These are phyloP conservation scores for Cercospora janseana DNA, from an alignment of 2,329 filamentous ascomycete genomes.

Conservation along the genomic window DNA sequence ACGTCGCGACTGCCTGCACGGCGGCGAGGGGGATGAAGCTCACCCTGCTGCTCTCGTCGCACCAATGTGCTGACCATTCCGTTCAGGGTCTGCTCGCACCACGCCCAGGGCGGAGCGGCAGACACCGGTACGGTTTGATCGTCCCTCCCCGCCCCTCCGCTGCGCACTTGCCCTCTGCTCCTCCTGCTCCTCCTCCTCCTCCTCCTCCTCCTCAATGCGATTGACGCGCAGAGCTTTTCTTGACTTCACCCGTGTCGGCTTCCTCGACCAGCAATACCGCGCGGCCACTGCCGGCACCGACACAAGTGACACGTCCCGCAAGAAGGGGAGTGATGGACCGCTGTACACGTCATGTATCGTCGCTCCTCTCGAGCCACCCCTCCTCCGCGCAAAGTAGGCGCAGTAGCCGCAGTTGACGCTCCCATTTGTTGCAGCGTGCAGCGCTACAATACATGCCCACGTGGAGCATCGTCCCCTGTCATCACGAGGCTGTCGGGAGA, in stretches of 20 bases:
- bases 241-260: conserved; percentile 20
- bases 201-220: conserved; percentile 13
- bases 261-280: background rate
- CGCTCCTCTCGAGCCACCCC: too few relatives aligned
- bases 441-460: too few relatives aligned
- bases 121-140: conserved; percentile 12
- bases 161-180: too few relatives aligned
- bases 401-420: too few relatives aligned
- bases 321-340: too few relatives aligned
- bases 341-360: too few relatives aligned
- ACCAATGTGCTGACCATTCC: conserved; percentile 18
- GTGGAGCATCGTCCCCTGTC: too few relatives aligned
- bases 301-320: background rate
- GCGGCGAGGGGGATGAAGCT: too few relatives aligned
- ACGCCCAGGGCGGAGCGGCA: conserved; percentile 17
- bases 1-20: too few relatives aligned
- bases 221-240: conserved; percentile 23
- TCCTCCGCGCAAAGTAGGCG: too few relatives aligned
- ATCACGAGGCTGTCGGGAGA: too few relatives aligned
- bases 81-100: conserved; percentile 7
- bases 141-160: conserved; percentile 14
- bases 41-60: background rate
- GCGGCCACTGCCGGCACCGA: background rate
- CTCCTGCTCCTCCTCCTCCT: background rate
- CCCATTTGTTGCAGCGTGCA: too few relatives aligned